Evolutionary conservation across 805 yeast species (phyloP), one percentile per base, ranked within the genome.

Genomic region (Schizosaccharomyces lindneri): DNA sequence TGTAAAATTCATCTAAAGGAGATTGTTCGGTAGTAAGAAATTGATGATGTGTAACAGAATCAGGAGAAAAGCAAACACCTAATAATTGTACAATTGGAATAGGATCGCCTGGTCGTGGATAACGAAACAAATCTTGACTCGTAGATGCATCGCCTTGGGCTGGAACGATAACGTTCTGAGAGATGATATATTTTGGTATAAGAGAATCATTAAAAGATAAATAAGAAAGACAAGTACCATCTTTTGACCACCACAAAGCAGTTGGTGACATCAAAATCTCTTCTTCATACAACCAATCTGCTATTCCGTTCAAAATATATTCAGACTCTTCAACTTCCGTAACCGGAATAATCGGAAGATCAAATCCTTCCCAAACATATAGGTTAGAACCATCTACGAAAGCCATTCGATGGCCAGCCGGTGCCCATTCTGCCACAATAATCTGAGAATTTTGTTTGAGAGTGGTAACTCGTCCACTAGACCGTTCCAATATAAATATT

Each of bases 211-310:
- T 82, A 46, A 85, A 79, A 63, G 81, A 76, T 65, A 85, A 70
- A 64, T 79, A 83, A 0, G 87, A 78, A 55, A 88, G 68, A 66
- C 75, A 77, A n/a, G 77, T 73, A 13, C 90, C 88, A 55, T 75
- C 71, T 7, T 86, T 86, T 4, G 95, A 83, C 95, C 95, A 88
- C 95, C 95, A 87, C 59, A 87, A 65, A 0, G 89, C 86, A 27
- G 76, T 72, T 66, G 83, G 87, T 29, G 79, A 77, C 43, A 79
- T 81, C 61, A 85, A 77, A 0, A 87, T 93, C 70, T 87, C 96
- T 66, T 87, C 96, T 68, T 88, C 96, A 66, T 87, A 87, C 6
- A 87, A 94, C 96, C 96, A 87, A 68, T 87, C 95, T 0, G 95
- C 94, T 64, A 83, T 82, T 1, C 95, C 96, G 68, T 88, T 84